Percentiles rank a stretch among this genome's conserved stretches.
Conservation (phyloP, 2,329 filamentous ascomycete genomes). For the Coccinonectria pachysandricola region DNA sequence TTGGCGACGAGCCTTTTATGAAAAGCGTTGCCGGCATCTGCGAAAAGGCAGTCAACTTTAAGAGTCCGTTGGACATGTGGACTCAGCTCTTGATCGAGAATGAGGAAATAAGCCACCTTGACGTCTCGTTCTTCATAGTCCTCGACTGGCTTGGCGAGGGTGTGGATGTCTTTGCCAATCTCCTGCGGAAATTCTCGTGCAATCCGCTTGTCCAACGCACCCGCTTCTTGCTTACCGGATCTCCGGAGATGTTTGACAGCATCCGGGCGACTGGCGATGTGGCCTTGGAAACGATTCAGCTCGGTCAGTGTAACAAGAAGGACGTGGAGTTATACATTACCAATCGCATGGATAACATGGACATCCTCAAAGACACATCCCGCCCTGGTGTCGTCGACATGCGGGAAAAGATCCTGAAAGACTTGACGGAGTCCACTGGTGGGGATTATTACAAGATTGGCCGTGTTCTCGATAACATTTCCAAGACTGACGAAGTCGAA, state of each 20-base stretch:
- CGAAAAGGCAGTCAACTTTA: conserved; percentile 15
- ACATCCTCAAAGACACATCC: conserved; percentile 17
- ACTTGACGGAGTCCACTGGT: not conserved
- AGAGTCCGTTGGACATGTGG: conserved; percentile 21
- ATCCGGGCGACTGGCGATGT: conserved; percentile 9
- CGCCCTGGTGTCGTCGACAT: conserved; percentile 20
- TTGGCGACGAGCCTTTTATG: conserved; percentile 22
- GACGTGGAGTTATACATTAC: conserved; percentile 23
- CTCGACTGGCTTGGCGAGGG: conserved; percentile 19
- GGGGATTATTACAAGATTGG: conserved; percentile 8
- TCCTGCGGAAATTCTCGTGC: conserved; percentile 16
- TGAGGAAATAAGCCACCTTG: conserved; percentile 18
- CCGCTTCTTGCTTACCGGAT: conserved; percentile 19
- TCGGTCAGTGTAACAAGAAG: conserved; percentile 15
- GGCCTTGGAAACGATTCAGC: conserved; percentile 12
- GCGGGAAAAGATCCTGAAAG: conserved; percentile 19
- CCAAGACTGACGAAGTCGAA: conserved; percentile 24
- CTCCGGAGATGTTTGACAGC: conserved; percentile 9
- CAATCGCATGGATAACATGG: conserved; percentile 21
- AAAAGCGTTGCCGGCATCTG: conserved; percentile 20
- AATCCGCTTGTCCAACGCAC: conserved; percentile 10
- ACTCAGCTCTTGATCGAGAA: conserved; percentile 22
- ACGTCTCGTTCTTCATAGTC: conserved; percentile 23
- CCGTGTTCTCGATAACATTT: conserved; percentile 19
- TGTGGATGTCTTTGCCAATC: conserved; percentile 8